Percentiles rank a stretch among this genome's conserved stretches.
Evolutionary conservation across 441 rosid genomes (phyloP).

Genomic region (Brassica balearica): DNA sequence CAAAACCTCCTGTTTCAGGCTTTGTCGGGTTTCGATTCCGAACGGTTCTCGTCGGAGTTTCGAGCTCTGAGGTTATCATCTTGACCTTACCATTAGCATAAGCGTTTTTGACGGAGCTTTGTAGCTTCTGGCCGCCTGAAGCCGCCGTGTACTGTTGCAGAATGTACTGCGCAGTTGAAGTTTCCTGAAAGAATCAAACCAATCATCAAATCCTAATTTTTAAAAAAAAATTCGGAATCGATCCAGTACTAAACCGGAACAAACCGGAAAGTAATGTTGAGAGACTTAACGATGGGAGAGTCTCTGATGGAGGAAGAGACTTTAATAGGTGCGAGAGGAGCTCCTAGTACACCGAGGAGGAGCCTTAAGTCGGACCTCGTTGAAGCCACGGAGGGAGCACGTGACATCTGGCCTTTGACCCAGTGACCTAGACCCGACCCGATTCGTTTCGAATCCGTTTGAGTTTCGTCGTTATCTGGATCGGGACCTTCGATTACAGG

Average conservation of each 20-base stretch:
- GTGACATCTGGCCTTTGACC: constrained; percentile 75
- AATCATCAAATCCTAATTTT: background rate
- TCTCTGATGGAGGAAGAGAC: constrained; percentile 72
- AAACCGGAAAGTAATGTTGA: background rate
- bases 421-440: constrained; percentile 81
- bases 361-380: constrained; percentile 68
- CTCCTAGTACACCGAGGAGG: constrained; percentile 84
- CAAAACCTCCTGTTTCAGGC: constrained; percentile 83
- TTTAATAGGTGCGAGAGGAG: constrained; percentile 83
- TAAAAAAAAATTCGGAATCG: background rate
- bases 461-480: constrained; percentile 49
- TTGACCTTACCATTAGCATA: constrained; percentile 88
- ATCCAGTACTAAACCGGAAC: background rate
- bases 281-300: constrained; percentile 74
- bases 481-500: constrained; percentile 85
- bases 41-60: constrained; percentile 73
- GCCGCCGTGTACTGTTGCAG: constrained; percentile 95
- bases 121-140: constrained; percentile 80
- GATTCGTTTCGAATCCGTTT: constrained; percentile 52
- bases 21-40: constrained; percentile 58
- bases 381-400: constrained; percentile 62
- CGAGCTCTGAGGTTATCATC: constrained; percentile 83
- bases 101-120: constrained; percentile 72
- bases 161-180: constrained; percentile 91
- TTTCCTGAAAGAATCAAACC: constrained; percentile 57